Evolutionary conservation across 768 basidiomycete genomes (phyloP).

Genomic region (Xanthoconium purpureum): DNA sequence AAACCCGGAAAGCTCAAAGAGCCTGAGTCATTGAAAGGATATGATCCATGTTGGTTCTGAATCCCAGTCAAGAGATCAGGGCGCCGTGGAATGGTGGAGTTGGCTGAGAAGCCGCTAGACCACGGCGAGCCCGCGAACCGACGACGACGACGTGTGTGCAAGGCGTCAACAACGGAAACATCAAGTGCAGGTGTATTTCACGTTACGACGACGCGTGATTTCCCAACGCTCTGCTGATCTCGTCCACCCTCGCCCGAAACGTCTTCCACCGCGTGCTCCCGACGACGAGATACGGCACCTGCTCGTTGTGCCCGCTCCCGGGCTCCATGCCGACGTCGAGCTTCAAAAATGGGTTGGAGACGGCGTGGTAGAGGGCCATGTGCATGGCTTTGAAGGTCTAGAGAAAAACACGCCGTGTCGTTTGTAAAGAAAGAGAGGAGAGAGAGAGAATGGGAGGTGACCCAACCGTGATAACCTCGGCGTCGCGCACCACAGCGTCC

Average conservation of each 20-base stretch:
- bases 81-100: conserved; percentile 17
- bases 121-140: conserved; percentile 30
- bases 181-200: conserved; percentile 4
- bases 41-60: conserved; percentile 52
- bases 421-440: not conserved
- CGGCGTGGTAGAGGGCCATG: conserved; percentile 78
- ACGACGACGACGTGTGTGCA: too few relatives aligned
- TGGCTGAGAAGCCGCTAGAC: conserved; percentile 25
- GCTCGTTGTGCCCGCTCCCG: conserved; percentile 53
- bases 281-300: conserved; percentile 52
- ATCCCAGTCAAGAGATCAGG: conserved; percentile 5
- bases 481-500: conserved; percentile 78
- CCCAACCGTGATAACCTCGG: conserved; percentile 71
- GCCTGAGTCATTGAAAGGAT: conserved; percentile 85
- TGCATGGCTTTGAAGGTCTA: conserved; percentile 89
- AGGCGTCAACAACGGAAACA: not conserved
- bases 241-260: conserved; percentile 71
- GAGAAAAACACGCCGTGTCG: not conserved
- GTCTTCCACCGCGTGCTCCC: conserved; percentile 66
- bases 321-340: conserved; percentile 51
- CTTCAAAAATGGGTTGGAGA: conserved; percentile 84
- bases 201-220: conserved; percentile 30
- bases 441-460: not conserved
- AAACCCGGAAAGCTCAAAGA: conserved; percentile 56
- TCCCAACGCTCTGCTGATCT: conserved; percentile 62